Base-by-base conservation (phyloP, 2,329 filamentous ascomycete genomes). In the Coleophoma eucalyptorum region DNA sequence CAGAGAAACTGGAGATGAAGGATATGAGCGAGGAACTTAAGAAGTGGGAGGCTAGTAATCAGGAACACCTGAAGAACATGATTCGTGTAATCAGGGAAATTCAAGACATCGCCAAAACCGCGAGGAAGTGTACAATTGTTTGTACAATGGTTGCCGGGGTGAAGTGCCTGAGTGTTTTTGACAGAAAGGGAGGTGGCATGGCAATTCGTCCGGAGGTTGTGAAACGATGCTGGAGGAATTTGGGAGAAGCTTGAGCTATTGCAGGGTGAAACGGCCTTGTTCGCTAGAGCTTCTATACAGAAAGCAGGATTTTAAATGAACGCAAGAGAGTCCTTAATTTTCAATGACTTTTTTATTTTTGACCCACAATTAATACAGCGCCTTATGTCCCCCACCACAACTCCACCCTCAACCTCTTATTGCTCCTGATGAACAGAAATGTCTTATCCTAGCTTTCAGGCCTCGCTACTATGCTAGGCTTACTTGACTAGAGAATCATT, bases 81-180 rank as follows among this genome's bases (percentile, higher is more conserved):
- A 42, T 47, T 34, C 26, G 44, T 46, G 21, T 51, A 20, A 47
- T 51, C 11, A 43, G 20, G 37, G 37, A 43, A 32, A 47, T 51
- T 51, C 20, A 44, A 15, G 44, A 47, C 7, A 47, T 51, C 31
- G 43, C 43, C 10, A 46, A 35, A 16, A 47, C 21, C 3, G 49
- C 34, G 18, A 47, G 44, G 20, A 51, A 43, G 49, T 47, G 43
- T 47, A 38, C 32, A 18, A 33, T 51, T 47, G 44, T 51, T 16
- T 51, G 49, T 48, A 47, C 15, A 5, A 31, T 43, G 34, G 49
- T 48, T 26, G 44, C 46, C 26, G 49, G 37, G 15, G 31, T 43
- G 49, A 51, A 47, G 35, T 47, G 55, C 53, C 15, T 52, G 50
- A 41, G 38, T 41, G 38, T 41, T 41, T 41, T 41, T 41, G 38